Percentiles rank a stretch among this genome's conserved stretches.
phyloP scores from a whole-genome alignment of 2,329 filamentous ascomycete genomes.

The Talaromyces sp. region DNA sequence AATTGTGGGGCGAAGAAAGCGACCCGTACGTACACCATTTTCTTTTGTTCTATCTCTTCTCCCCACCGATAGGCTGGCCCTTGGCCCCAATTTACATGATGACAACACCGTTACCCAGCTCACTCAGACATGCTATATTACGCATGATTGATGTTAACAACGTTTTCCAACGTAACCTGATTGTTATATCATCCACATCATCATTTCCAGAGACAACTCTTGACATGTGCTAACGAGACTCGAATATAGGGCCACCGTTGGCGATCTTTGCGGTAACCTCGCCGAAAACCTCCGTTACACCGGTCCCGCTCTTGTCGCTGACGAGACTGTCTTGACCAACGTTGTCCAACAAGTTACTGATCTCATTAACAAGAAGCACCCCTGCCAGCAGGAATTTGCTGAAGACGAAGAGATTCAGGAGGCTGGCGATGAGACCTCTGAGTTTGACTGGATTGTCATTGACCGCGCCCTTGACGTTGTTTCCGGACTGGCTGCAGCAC shows the following conservation, averaged over 20 bases:
- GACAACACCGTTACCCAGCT: constrained; percentile 97
- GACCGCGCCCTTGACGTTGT: constrained; percentile 92
- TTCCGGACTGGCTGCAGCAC: constrained; percentile 74
- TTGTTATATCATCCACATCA: constrained; percentile 18
- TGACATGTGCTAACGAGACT: constrained; percentile 15
- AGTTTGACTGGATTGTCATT: constrained; percentile 96
- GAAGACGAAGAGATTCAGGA: constrained; percentile 73
- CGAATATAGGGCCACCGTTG: constrained; percentile 69
- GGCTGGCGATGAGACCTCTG: constrained; percentile 74
- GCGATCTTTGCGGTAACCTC: constrained; percentile 91
- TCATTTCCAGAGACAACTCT: not conserved
- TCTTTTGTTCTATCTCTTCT: constrained; percentile 10
- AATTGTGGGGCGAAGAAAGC: constrained; percentile 81
- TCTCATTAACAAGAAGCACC: constrained; percentile 84
- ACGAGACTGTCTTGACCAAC: constrained; percentile 69
- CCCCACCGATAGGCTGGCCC: not conserved
- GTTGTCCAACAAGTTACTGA: constrained; percentile 70
- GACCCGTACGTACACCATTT: constrained; percentile 70
- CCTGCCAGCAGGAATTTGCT: constrained; percentile 86
- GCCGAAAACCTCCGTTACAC: constrained; percentile 86
- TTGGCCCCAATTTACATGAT: constrained; percentile 60
- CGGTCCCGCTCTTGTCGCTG: constrained; percentile 77
- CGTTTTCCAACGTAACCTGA: constrained; percentile 55
- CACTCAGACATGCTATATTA: constrained; percentile 80
- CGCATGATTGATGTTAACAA: constrained; percentile 82